Base-by-base conservation (phyloP, 495 filamentous ascomycete genomes). In the Ramalina intermedia region DNA sequence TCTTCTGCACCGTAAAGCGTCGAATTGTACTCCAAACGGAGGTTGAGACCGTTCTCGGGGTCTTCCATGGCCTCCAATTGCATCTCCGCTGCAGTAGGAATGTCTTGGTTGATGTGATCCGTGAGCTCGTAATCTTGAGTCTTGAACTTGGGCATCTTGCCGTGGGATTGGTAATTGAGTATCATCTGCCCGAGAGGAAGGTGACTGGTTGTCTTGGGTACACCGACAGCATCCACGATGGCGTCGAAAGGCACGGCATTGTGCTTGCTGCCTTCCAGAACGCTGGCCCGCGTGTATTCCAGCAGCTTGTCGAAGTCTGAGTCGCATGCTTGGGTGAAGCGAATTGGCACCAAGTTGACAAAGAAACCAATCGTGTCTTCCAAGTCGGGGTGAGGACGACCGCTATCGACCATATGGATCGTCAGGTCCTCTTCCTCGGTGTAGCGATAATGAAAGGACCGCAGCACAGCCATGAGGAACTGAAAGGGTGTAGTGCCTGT, bases 271-370 rank as follows among this genome's bases (percentile, higher is more conserved):
- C 61, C 60, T 36, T 51, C 45, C 8, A 55, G 47, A 8, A 44
- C 42, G n/a, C 51, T 43, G 16, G 43, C 24, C 12, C 47, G 43
- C 12, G 49, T 51, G 12, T 54, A 43, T n/a, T 58, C 50, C 27
- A 69, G 44, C 8, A 69, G 50, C 4, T 54, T 40, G 21, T 63
- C 58, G 46, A 68, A 70, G 6, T 63, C 56, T 2, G 64, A 43
- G 2, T 53, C 52, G 2, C 60, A 61, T 24, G 65, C 51, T 12
- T 50, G 48, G 0, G 48, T 50, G 52, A 67, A 60, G 3, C 66
- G 60, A 1, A 75, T 35, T 1, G 70, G 63, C 0, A 75, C 47
- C 38, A 72, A 37, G 48, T 74, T 74, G 9, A 69, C 40, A 43
- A 69, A 69, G 39, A 61, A 56, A 21, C 71, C 72, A 7, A 74